Base-by-base conservation (phyloP, 2,329 filamentous ascomycete genomes). In the Diaporthe ampelina region DNA sequence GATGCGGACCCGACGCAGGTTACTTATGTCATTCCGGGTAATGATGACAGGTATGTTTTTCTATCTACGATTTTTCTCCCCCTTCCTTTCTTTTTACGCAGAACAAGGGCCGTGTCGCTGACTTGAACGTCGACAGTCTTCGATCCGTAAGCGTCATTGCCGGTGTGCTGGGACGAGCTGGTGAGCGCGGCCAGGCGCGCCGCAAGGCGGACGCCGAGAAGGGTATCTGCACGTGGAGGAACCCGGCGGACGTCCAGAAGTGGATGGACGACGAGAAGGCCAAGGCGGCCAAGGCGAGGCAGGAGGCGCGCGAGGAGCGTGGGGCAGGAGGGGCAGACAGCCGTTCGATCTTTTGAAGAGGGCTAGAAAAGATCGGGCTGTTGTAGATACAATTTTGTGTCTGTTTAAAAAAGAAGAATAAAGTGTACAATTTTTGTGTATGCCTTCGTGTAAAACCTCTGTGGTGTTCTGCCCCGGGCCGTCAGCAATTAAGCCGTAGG, bases 21-120 rank as follows among this genome's bases (percentile, higher is more conserved):
- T 68, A 98, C 97, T 5, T 99, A 99, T 82, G 94, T 94, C 19
- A 98, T 99, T 78, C 97, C 97, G 2, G 95, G 95, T 68, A 99
- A 99, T 83, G 97, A 99, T 81, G 97, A 99, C 88, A 95, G 93
- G 93, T 94, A 83, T 81, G 88, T 82, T 59, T 3, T 13, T 40
- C 50, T 32, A 7, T 10, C 19, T n/a, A n/a, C 6, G 7, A 19
- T 9, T 21, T n/a, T 15, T 13, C 35, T 37, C 35, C 2, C 11
- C 11, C 11, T 37, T 37, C 35, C 11, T 11, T 50, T 24, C 40
- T 11, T 19, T 43, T 15, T 6, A 11, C 13, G 13, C 13, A 19
- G 13, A 43, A 43, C n/a, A 19, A 24, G 45, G 26, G 48, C 17
- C 15, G 15, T 26, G 13, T 35, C 71, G 57, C 81, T 85, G 78